Conservation (phyloP, 148 eudicot genomes). For the Rhododendron williamsianum region DNA sequence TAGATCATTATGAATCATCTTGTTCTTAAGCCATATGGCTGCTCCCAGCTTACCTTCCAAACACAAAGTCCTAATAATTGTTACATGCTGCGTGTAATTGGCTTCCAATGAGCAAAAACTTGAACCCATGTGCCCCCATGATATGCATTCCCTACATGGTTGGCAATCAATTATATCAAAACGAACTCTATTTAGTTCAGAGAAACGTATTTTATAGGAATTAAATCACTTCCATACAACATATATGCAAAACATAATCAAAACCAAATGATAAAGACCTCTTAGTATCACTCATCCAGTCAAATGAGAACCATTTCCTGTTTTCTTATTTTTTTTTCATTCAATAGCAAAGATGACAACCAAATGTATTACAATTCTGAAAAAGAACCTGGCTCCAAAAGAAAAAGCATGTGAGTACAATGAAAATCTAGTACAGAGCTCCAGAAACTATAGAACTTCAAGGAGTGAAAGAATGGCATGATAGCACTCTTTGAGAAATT, state of each 20-base stretch:
- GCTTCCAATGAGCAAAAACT: constrained; percentile 15
- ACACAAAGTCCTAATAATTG: constrained; percentile 45
- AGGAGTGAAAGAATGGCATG: neutral
- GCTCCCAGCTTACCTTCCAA: constrained; percentile 53
- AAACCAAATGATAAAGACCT: neutral
- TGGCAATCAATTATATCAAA: neutral
- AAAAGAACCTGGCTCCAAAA: neutral
- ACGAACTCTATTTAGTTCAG: neutral
- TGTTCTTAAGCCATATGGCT: constrained; percentile 46
- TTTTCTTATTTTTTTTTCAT: neutral
- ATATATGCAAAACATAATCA: neutral
- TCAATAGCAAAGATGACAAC: neutral
- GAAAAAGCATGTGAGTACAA: neutral
- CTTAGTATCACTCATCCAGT: neutral
- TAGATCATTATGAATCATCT: constrained; percentile 32
- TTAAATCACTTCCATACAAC: neutral
- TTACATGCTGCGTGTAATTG: constrained; percentile 24
- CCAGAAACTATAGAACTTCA: neutral
- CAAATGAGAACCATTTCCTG: neutral
- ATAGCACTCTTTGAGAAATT: neutral
- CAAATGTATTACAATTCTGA: neutral
- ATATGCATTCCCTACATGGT: constrained; percentile 47
- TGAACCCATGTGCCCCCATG: constrained; percentile 22
- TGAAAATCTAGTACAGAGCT: neutral
- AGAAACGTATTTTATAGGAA: neutral